Evolutionary conservation across 2,329 filamentous ascomycete species (phyloP).

Genomic region (Alternaria ventricosa): DNA sequence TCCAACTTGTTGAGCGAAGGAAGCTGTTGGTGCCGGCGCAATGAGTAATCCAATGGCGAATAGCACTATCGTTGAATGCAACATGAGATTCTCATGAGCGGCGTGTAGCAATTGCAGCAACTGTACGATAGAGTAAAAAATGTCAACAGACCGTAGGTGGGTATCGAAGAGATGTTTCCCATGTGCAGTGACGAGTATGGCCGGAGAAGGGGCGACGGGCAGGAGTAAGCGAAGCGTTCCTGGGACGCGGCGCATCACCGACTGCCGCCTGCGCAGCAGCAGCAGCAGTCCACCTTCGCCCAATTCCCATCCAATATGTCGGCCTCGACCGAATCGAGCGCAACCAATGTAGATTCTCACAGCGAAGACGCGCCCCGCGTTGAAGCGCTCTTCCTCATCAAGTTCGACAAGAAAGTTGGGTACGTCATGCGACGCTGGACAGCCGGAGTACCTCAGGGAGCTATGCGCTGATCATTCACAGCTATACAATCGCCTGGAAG

Average conservation of each 20-base stretch:
- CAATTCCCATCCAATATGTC: constrained; percentile 13
- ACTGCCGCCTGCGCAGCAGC: background rate
- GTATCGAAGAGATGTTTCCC: background rate
- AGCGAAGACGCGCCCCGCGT: constrained; percentile 32
- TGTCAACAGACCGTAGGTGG: background rate
- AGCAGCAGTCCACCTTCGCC: background rate
- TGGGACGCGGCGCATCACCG: constrained; percentile 8
- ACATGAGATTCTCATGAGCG: background rate
- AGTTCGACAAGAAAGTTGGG: constrained; percentile 91
- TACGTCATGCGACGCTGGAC: constrained; percentile 53
- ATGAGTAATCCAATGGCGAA: too few relatives aligned
- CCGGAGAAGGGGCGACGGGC: background rate
- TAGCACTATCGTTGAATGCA: background rate
- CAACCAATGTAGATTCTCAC: constrained; percentile 32
- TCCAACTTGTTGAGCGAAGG: background rate
- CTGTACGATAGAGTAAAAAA: background rate
- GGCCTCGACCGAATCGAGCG: constrained; percentile 33
- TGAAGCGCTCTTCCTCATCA: constrained; percentile 86
- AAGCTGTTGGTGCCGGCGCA: background rate
- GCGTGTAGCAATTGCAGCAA: background rate
- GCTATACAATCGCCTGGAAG: constrained; percentile 88
- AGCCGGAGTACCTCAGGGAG: background rate
- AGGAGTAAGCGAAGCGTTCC: constrained; percentile 7
- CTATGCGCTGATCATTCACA: constrained; percentile 39
- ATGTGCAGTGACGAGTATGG: background rate